Evolutionary conservation across 208 protist species (phyloP).

Genomic region (Acanthamoeba healyi): DNA sequence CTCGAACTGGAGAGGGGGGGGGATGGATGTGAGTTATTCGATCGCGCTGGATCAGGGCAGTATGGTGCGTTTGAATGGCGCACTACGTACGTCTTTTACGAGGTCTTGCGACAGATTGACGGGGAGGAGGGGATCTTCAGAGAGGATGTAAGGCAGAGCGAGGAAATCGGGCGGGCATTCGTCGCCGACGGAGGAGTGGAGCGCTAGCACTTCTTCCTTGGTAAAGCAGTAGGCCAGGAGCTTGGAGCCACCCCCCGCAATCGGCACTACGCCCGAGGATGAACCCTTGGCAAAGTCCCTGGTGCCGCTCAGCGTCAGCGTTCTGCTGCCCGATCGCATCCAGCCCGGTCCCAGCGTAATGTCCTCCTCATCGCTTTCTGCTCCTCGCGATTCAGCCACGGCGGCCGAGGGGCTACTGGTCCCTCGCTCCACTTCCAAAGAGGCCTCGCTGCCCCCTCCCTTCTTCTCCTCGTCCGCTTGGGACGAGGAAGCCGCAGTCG

Average conservation of each 20-base stretch:
- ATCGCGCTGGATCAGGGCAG: no score
- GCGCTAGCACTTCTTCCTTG: constrained; percentile 47
- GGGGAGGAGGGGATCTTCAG: constrained; percentile 12
- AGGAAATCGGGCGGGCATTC: constrained; percentile 43
- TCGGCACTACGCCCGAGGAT: neutral
- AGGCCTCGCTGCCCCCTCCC: neutral
- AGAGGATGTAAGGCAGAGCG: constrained; percentile 44
- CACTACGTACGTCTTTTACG: neutral
- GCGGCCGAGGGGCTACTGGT: neutral
- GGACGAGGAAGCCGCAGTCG: neutral
- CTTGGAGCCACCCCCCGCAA: neutral
- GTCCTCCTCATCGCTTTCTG: constrained; percentile 50
- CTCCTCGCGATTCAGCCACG: neutral
- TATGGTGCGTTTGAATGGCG: neutral
- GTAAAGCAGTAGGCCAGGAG: constrained; percentile 16
- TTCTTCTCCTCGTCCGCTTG: neutral
- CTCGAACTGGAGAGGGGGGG: neutral
- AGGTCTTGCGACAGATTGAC: constrained; percentile 2
- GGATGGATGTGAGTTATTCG: neutral
- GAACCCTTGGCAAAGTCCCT: neutral
- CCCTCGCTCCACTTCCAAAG: neutral
- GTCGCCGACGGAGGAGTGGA: neutral
- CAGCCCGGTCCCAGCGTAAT: constrained; percentile 59
- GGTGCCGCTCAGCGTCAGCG: neutral
- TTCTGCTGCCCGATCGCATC: constrained; percentile 22